These are phyloP conservation scores for Capsicum pubescens DNA, from an alignment of 257 asterid species.

Conservation along the genomic window DNA sequence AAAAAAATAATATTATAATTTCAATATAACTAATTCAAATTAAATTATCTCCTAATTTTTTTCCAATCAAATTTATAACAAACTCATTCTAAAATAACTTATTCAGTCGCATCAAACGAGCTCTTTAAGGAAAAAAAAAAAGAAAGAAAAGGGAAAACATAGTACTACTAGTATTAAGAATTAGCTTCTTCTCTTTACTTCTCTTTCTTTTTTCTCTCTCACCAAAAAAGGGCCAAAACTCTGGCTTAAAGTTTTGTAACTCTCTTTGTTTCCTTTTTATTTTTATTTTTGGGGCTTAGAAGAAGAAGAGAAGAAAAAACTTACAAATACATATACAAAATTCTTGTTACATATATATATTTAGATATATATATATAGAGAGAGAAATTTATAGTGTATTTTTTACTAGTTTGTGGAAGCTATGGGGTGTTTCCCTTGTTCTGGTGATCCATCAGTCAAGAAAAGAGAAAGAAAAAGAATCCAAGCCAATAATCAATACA, in stretches of 20 bases:
- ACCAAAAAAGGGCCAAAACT: slow-evolving; percentile 27
- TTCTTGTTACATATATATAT: background rate
- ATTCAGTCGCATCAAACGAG: no score
- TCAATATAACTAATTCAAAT: no score
- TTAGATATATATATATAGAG: background rate
- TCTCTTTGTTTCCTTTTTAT: background rate
- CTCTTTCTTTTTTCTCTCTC: background rate
- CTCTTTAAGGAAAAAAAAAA: no score
- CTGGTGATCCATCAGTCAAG: slow-evolving; percentile 57
- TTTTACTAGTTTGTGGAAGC: slow-evolving; percentile 22
- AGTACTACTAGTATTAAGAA: background rate
- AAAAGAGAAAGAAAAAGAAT: slow-evolving; percentile 42
- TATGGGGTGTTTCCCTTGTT: slow-evolving; percentile 81
- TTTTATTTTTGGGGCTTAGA: background rate
- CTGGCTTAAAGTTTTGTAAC: slow-evolving; percentile 15
- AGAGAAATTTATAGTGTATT: background rate
- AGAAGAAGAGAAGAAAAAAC: slow-evolving; percentile 23
- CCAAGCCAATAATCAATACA: slow-evolving; percentile 32
- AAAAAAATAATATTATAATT: no score
- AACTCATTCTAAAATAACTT: no score
- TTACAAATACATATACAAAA: background rate
- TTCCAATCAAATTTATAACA: no score
- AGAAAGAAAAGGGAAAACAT: background rate
- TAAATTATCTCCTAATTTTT: no score
- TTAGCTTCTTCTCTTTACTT: background rate